A percentile compares a stretch with the other conserved stretches of the same genome.
phyloP scores from a whole-genome alignment of 257 asterid genomes.

The Solanum sparsipilum region DNA sequence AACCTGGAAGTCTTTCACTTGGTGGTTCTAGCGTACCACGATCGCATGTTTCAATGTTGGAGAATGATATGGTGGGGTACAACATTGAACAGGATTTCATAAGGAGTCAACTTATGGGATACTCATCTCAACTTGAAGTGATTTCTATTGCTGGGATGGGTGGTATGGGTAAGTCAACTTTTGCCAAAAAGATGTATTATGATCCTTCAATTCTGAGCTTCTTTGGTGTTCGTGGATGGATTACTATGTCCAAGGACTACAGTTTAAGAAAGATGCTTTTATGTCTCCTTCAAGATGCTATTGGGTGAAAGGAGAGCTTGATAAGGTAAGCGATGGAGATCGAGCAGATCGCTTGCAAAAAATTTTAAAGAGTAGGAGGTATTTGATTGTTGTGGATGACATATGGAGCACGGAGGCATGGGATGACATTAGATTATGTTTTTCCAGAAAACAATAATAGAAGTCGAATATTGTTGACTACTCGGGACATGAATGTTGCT shows the following conservation, averaged over 20 bases:
- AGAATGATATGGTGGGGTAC: background rate
- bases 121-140: background rate
- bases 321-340: background rate
- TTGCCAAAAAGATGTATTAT: background rate
- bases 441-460: background rate
- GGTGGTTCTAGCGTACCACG: background rate
- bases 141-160: background rate
- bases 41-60: background rate
- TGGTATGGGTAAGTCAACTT: background rate
- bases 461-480: background rate
- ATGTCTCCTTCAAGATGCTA: background rate
- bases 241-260: background rate
- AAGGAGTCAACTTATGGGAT: background rate
- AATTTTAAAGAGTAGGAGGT: background rate
- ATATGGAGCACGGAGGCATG: background rate
- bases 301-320: background rate
- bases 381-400: background rate
- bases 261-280: background rate
- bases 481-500: background rate
- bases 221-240: background rate
- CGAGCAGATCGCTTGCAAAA: background rate
- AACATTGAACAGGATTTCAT: background rate
- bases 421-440: background rate
- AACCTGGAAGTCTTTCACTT: background rate
- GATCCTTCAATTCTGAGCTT: background rate